Evolutionary conservation across 768 basidiomycete genomes (phyloP), one percentile per base, ranked within the genome.

Genomic region (Podaxis mareebaensis): DNA sequence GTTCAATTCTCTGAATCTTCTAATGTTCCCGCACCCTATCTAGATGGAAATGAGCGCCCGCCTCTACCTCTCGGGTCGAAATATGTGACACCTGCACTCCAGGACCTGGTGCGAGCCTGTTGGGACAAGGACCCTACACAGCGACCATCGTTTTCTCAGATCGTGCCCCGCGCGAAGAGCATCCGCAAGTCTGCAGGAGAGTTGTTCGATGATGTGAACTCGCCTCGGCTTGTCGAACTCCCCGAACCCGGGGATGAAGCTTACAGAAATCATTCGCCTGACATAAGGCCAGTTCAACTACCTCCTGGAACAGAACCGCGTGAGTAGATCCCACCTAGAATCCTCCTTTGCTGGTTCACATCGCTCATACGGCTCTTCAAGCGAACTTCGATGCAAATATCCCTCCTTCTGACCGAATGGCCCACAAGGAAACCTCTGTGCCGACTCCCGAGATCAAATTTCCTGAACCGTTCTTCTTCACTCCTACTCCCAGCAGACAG

Each of bases 11-110:
- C 22, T 3, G 24, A 10, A 22, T 64, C 71, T 69, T 61, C 69
- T 55, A 39, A 24, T 65, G 26, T 64, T 26, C 39, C 39, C 54
- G 22, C 13, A 20, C 11, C 68, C 2, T 33, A 12, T 2, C 20
- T 65, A 89, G 84, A 78, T 53, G 79, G 83, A 63, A 77, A 85
- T 46, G 76, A 72, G 36, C 83, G 87, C 11, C 86, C 87, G 2
- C 54, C 74, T 1, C 72, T 89, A 20, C 85, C 85, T n/a, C 53
- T 38, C 44, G 69, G 51, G 68, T 79, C 65, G 49, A 68, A 70
- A 57, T 67, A 78, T 65, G 69, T 72, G 53, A 72, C 72, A 2
- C 67, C 72, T 80, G 46, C 75, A 76, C 68, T 81, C 24, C 73
- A 76, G 67, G 71, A 76, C 26, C 72, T 88, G 55, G 74, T 91